A percentile compares a stretch with the other conserved stretches of the same genome.
phyloP scores from a whole-genome alignment of 2,329 filamentous ascomycete species.

The Fusarium fujikuroi region DNA sequence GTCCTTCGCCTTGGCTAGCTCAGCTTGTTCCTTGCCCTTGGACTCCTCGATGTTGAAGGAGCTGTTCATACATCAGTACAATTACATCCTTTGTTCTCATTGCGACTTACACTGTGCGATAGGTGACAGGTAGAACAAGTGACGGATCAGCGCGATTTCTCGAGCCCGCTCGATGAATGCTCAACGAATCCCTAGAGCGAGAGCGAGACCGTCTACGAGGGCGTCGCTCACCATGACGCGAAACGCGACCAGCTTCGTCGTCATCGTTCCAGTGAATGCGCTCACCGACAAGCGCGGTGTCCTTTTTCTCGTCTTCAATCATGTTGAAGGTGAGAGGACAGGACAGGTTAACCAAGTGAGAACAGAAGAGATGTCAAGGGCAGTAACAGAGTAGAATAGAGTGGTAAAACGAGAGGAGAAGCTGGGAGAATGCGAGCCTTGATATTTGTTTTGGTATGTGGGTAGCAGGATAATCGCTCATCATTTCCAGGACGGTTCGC shows the following conservation, averaged over 20 bases:
- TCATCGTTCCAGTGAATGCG: slow-evolving; percentile 13
- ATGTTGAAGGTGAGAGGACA: background rate
- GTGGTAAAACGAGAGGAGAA: background rate
- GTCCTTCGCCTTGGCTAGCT: background rate
- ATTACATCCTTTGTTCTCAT: accelerated
- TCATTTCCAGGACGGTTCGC: background rate
- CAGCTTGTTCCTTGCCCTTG: slow-evolving; percentile 6
- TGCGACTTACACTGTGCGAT: background rate
- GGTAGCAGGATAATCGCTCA: background rate
- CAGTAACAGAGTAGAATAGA: background rate
- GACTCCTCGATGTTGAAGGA: slow-evolving; percentile 16
- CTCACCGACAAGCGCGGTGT: background rate
- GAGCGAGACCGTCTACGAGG: background rate
- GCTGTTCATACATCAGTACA: background rate
- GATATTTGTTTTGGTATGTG: background rate
- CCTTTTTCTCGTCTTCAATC: slow-evolving; percentile 5
- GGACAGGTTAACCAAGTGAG: background rate
- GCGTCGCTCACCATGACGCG: background rate
- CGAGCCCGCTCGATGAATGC: background rate
- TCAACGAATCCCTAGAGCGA: slow-evolving; percentile 1
- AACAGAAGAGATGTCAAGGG: too few relatives aligned
- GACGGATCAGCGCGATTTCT: background rate
- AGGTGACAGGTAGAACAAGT: slow-evolving; percentile 1
- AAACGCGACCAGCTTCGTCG: background rate
- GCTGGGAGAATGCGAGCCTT: background rate